A percentile compares a stretch with the other conserved stretches of the same genome.
Conservation (phyloP, 768 basidiomycete species). For the Dendrothele bispora region DNA sequence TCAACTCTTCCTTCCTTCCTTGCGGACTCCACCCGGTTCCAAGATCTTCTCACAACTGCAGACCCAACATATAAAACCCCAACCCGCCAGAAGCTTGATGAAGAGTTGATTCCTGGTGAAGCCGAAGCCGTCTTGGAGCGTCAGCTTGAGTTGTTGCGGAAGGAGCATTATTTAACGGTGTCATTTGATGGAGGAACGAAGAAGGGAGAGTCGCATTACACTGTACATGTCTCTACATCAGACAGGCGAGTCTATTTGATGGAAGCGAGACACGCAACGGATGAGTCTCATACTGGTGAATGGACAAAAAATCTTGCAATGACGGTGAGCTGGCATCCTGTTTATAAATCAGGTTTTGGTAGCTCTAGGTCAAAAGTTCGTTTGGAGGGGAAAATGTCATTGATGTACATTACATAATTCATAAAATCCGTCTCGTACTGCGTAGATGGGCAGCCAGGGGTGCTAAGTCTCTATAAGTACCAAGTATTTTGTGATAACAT, state of each 20-base stretch:
- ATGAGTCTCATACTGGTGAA: no score
- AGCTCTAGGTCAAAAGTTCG: no score
- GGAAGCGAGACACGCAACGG: no score
- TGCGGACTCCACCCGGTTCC: background rate
- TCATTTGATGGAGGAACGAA: constrained; percentile 29
- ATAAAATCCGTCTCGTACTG: no score
- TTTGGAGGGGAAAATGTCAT: no score
- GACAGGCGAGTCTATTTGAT: no score
- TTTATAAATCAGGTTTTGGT: background rate
- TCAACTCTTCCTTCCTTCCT: background rate
- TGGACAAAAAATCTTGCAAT: no score
- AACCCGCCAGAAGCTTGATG: constrained; percentile 3
- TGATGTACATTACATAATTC: no score
- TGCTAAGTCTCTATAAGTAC: no score
- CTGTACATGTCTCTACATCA: constrained; percentile 29
- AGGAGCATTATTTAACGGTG: constrained; percentile 15
- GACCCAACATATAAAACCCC: constrained; percentile 1
- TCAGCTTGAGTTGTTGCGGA: constrained; percentile 4
- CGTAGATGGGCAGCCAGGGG: no score
- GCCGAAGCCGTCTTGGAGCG: constrained; percentile 4
- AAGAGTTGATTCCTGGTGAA: constrained; percentile 15
- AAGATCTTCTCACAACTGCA: background rate
- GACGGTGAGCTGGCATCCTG: constrained; percentile 19
- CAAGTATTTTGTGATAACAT: no score
- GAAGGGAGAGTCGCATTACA: constrained; percentile 25